These are phyloP conservation scores for Heliamphora pulchella DNA, from an alignment of 179 eudicot species.

Conservation along the genomic window DNA sequence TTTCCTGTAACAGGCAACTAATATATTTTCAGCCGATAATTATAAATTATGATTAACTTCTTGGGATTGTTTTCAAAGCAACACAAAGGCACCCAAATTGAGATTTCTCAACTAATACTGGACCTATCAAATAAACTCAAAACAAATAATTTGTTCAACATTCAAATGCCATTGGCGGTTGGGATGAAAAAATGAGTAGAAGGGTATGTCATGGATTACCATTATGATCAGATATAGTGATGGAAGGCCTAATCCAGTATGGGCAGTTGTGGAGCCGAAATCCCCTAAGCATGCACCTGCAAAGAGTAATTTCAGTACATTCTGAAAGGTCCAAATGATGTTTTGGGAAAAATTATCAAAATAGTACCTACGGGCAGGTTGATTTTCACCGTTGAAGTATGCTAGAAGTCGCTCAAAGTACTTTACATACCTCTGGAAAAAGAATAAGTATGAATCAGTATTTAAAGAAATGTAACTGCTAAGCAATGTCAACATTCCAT, in stretches of 20 bases:
- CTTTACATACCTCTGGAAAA: slow-evolving; percentile 74
- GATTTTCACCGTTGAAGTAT: slow-evolving; percentile 73
- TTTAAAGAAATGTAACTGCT: neutral
- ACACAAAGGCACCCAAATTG: neutral
- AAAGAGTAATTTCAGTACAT: slow-evolving; percentile 18
- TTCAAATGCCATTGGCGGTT: neutral
- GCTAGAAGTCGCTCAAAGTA: slow-evolving; percentile 70
- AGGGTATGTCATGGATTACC: slow-evolving; percentile 35
- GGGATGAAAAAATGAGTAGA: neutral
- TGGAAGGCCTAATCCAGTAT: slow-evolving; percentile 91
- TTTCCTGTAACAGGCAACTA: too few species aligned
- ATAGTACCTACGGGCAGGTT: slow-evolving; percentile 78
- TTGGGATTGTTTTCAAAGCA: neutral
- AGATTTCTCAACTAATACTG: neutral
- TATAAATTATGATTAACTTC: too few species aligned
- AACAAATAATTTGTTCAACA: neutral
- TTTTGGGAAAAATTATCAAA: slow-evolving; percentile 17
- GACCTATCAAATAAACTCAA: neutral
- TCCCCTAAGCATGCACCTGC: slow-evolving; percentile 95
- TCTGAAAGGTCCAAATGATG: slow-evolving; percentile 1
- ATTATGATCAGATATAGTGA: slow-evolving; percentile 75
- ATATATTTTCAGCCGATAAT: too few species aligned
- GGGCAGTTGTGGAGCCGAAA: slow-evolving; percentile 86
- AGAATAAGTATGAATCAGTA: slow-evolving; percentile 14
- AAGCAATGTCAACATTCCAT: neutral